phyloP scores from a whole-genome alignment of 805 yeast genomes.

The Yamadazyma paraphyllophila region DNA sequence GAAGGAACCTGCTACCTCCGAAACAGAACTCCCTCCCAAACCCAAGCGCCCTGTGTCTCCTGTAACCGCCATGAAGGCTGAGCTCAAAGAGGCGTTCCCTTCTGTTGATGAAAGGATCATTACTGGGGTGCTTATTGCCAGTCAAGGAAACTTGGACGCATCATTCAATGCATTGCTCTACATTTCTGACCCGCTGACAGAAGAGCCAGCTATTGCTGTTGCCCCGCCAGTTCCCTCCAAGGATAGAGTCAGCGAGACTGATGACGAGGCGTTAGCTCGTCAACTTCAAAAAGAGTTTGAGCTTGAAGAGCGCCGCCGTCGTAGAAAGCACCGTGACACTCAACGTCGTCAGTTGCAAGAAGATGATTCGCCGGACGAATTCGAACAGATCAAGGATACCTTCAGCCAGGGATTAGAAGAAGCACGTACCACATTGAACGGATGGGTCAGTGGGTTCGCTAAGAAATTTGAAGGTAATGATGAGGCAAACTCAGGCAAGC shows the following conservation, averaged over 20 bases:
- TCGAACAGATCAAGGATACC: constrained; percentile 64
- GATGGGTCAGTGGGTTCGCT: constrained; percentile 73
- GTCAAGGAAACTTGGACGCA: constrained; percentile 74
- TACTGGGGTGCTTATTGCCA: constrained; percentile 81
- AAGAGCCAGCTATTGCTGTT: constrained; percentile 50
- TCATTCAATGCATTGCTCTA: constrained; percentile 87
- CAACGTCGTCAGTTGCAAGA: constrained; percentile 14
- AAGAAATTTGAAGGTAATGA: constrained; percentile 43
- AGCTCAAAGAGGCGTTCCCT: constrained; percentile 86
- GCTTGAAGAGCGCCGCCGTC: constrained; percentile 37
- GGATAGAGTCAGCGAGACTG: constrained; percentile 2
- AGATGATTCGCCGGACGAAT: constrained; percentile 47
- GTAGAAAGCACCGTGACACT: constrained; percentile 21
- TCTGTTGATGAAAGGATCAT: constrained; percentile 64
- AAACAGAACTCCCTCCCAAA: constrained; percentile 32
- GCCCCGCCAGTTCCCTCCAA: constrained; percentile 4
- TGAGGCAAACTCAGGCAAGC: not conserved
- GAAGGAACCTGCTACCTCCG: not conserved
- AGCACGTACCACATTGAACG: constrained; percentile 69
- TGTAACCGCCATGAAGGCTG: constrained; percentile 49
- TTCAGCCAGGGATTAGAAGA: constrained; percentile 77
- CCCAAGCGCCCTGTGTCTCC: constrained; percentile 65
- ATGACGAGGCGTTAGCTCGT: constrained; percentile 81
- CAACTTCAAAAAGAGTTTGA: constrained; percentile 67
- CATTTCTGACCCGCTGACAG: constrained; percentile 67